phyloP scores from a whole-genome alignment of 257 asterid species.

The Misopates orontium region DNA sequence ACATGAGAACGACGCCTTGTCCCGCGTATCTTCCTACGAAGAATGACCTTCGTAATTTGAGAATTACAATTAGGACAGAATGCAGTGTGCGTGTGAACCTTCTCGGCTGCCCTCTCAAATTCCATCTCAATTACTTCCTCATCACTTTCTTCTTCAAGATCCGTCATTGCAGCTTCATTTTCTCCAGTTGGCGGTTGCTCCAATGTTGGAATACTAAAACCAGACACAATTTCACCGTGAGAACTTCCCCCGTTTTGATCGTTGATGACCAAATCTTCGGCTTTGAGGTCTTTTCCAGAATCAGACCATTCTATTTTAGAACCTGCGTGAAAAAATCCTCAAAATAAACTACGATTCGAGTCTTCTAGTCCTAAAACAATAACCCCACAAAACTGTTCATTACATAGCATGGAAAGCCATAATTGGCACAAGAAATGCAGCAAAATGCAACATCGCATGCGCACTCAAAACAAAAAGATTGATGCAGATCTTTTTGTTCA shows the following conservation, averaged over 20 bases:
- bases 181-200: neutral
- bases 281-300: conserved; percentile 1
- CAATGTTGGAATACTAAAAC: neutral
- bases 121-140: conserved; percentile 64
- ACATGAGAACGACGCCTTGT: neutral
- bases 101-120: conserved; percentile 51
- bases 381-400: neutral
- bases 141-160: conserved; percentile 35
- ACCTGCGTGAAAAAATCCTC: conserved; percentile 12
- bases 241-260: conserved; percentile 1
- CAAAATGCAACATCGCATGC: too few species aligned
- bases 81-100: conserved; percentile 53
- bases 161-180: conserved; percentile 21
- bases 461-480: neutral
- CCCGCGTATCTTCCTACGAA: conserved; percentile 43
- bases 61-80: conserved; percentile 62
- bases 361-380: neutral
- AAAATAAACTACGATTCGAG: neutral
- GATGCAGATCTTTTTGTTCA: too few species aligned
- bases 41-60: conserved; percentile 57
- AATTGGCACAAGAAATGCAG: neutral
- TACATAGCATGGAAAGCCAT: neutral
- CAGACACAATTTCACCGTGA: conserved; percentile 9
- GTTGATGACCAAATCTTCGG: conserved; percentile 30
- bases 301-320: conserved; percentile 20